Conservation (phyloP, 768 basidiomycete genomes). For the Podaxis pistillaris region DNA sequence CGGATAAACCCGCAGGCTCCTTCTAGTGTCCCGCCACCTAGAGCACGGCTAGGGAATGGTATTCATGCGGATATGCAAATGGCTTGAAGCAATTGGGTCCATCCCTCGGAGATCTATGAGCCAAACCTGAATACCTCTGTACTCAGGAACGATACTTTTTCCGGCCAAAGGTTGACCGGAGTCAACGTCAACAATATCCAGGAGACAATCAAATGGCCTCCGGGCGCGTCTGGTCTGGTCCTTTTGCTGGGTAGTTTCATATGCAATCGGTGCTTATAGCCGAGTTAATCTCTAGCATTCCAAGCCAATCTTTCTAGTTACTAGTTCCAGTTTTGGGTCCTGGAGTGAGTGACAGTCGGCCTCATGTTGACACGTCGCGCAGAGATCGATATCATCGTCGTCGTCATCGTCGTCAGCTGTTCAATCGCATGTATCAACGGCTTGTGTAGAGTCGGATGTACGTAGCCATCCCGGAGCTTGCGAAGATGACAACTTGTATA, state of each 20-base stretch:
- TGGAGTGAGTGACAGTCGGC: not conserved
- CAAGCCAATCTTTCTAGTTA: constrained; percentile 1
- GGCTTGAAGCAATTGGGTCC: too few species aligned
- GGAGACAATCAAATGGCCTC: not conserved
- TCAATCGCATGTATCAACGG: not conserved
- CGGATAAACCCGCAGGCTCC: not conserved
- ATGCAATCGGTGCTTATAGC: constrained; percentile 3
- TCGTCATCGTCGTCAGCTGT: not conserved
- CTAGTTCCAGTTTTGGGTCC: not conserved
- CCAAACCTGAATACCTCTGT: not conserved
- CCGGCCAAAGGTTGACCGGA: not conserved
- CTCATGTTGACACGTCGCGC: constrained; percentile 3
- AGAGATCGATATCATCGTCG: constrained; percentile 6
- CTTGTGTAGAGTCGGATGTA: not conserved
- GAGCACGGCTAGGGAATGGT: not conserved
- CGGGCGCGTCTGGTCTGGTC: not conserved
- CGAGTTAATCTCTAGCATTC: not conserved
- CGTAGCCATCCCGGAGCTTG: not conserved
- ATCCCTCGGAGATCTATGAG: not conserved
- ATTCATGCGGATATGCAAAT: not conserved
- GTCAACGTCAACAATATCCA: not conserved
- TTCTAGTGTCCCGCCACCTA: not conserved
- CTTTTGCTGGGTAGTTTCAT: not conserved
- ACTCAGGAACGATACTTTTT: constrained; percentile 2
- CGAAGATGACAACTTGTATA: not conserved